Conservation (phyloP, 169 alveolate species). For the Plasmodium blacklocki region DNA sequence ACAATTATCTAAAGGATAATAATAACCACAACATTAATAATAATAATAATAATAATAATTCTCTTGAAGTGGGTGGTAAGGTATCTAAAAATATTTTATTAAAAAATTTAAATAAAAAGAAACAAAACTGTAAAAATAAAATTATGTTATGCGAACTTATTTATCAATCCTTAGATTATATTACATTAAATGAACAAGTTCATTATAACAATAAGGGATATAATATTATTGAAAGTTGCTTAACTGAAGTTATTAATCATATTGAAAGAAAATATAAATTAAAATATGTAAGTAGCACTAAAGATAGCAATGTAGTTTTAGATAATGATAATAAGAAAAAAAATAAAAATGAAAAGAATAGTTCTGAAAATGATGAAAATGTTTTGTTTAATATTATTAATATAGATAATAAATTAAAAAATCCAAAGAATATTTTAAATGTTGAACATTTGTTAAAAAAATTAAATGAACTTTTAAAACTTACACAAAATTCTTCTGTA, state of each 20-base stretch:
- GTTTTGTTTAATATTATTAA: conserved; percentile 41
- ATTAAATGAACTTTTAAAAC: conserved; percentile 36
- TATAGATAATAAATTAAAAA: conserved; percentile 33
- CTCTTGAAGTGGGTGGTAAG: not conserved
- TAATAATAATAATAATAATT: not conserved
- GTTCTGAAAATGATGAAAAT: conserved; percentile 35
- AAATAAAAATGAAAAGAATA: conserved; percentile 24
- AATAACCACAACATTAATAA: too few species aligned
- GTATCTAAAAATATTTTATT: conserved; percentile 17
- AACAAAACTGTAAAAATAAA: conserved; percentile 15
- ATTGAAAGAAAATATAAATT: conserved; percentile 47
- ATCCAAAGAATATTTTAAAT: conserved; percentile 35
- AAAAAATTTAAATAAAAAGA: conserved; percentile 39
- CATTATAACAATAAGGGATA: not conserved
- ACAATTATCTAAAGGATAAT: not conserved
- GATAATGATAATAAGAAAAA: conserved; percentile 15
- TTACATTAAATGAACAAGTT: conserved; percentile 45
- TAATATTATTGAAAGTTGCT: conserved; percentile 28
- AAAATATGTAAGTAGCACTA: conserved; percentile 37
- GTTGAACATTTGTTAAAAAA: conserved; percentile 31
- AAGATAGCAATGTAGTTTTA: not conserved
- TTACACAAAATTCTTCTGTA: conserved; percentile 14
- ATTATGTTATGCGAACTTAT: conserved; percentile 37
- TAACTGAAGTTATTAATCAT: conserved; percentile 38
- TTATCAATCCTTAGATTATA: conserved; percentile 48